Evolutionary conservation across 176 grass and related monocot genomes (phyloP).

Genomic region (Carex kokanica): DNA sequence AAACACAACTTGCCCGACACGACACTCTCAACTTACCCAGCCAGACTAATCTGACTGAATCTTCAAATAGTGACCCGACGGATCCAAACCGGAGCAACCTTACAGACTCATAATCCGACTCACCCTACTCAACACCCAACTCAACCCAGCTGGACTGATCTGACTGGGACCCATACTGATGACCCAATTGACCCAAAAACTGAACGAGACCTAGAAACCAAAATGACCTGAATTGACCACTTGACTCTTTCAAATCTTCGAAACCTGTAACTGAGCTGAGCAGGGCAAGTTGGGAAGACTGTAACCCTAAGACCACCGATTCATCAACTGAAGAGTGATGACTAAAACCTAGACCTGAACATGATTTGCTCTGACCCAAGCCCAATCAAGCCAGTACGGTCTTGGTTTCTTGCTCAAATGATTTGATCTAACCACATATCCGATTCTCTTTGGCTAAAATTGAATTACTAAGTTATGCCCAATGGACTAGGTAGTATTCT

Average conservation of each 20-base stretch:
- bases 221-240: neutral
- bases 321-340: neutral
- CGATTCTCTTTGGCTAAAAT: neutral
- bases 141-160: neutral
- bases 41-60: neutral
- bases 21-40: neutral
- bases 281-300: neutral
- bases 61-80: neutral
- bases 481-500: neutral
- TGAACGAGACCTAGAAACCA: neutral
- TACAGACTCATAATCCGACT: constrained; percentile 11
- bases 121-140: neutral
- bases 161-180: neutral
- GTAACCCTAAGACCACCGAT: neutral
- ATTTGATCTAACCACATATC: neutral
- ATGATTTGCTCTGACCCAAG: neutral
- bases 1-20: neutral
- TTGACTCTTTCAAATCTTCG: neutral
- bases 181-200: neutral
- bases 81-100: neutral
- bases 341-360: neutral
- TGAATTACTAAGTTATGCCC: neutral
- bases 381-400: neutral
- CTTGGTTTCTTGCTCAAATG: neutral
- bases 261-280: neutral